phyloP scores from a whole-genome alignment of 352 stramenopile genomes.

The Aphanomyces astaci region DNA sequence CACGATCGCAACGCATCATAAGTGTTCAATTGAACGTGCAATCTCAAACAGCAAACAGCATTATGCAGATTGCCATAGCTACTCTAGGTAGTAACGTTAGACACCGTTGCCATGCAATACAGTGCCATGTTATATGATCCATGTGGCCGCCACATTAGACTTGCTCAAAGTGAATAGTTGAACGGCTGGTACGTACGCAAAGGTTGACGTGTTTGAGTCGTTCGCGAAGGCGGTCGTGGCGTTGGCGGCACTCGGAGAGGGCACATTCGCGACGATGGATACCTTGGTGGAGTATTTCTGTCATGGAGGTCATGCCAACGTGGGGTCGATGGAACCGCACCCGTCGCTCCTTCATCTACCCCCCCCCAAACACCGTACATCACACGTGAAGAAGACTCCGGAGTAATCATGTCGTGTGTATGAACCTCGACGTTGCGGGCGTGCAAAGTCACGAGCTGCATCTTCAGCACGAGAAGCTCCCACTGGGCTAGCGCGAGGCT shows the following conservation, averaged over 20 bases:
- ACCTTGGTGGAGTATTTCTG: neutral
- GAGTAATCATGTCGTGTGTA: no score
- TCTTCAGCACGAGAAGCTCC: neutral
- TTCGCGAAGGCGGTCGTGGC: neutral
- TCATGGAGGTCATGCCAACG: slow-evolving; percentile 1
- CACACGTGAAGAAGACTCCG: no score
- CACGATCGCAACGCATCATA: no score
- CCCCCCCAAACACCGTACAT: neutral
- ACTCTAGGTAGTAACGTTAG: no score
- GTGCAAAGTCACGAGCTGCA: neutral
- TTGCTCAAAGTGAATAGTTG: neutral
- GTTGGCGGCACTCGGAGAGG: neutral
- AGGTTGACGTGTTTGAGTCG: slow-evolving; percentile 6
- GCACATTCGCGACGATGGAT: neutral
- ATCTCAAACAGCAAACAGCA: no score
- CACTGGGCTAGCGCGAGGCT: neutral
- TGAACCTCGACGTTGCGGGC: neutral
- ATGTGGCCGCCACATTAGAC: no score
- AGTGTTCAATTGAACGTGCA: no score
- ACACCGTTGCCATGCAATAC: no score
- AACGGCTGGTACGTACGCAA: neutral
- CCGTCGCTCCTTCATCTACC: slow-evolving; percentile 3
- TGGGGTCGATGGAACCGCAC: slow-evolving; percentile 5
- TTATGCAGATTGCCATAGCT: no score
- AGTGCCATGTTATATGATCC: no score